These are phyloP conservation scores for Eragrostis nindensis DNA, from an alignment of 176 grass and related monocot genomes.

Conservation along the genomic window DNA sequence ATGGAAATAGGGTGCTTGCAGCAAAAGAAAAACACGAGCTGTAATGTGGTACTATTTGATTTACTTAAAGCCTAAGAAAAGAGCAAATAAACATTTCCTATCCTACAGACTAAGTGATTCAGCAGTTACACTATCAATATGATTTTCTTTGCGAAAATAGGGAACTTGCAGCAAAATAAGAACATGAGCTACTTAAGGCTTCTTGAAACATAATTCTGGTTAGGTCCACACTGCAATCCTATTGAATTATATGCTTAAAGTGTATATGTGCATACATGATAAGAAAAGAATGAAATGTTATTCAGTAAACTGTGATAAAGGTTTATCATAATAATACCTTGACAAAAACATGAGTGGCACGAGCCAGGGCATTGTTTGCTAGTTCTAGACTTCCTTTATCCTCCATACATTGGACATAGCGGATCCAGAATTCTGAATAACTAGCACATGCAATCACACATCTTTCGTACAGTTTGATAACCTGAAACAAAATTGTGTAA, in stretches of 20 bases:
- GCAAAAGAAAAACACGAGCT: not conserved
- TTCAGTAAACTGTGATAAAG: not conserved
- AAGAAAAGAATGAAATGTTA: slow-evolving; percentile 17
- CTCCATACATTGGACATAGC: slow-evolving; percentile 96
- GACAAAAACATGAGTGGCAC: slow-evolving; percentile 97
- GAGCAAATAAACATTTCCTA: no score
- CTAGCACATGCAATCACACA: slow-evolving; percentile 96
- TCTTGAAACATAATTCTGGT: not conserved
- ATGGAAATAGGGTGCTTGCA: not conserved
- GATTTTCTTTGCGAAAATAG: no score
- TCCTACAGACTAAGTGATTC: no score
- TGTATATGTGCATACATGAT: not conserved
- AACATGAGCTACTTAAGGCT: not conserved
- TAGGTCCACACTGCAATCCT: not conserved
- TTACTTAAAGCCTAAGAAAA: no score
- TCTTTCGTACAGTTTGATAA: slow-evolving; percentile 98
- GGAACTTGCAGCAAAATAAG: not conserved
- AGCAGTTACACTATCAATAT: no score
- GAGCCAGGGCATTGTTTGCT: slow-evolving; percentile 93
- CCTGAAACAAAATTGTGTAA: slow-evolving; percentile 68
- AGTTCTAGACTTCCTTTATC: slow-evolving; percentile 85
- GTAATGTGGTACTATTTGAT: not conserved
- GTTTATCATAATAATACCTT: slow-evolving; percentile 71
- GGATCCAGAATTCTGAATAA: slow-evolving; percentile 98
- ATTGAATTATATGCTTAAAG: no score